Evolutionary conservation across 2,329 filamentous ascomycete species (phyloP), one percentile per base, ranked within the genome.

Genomic region (Graphilbum ipis-grandicollis): DNA sequence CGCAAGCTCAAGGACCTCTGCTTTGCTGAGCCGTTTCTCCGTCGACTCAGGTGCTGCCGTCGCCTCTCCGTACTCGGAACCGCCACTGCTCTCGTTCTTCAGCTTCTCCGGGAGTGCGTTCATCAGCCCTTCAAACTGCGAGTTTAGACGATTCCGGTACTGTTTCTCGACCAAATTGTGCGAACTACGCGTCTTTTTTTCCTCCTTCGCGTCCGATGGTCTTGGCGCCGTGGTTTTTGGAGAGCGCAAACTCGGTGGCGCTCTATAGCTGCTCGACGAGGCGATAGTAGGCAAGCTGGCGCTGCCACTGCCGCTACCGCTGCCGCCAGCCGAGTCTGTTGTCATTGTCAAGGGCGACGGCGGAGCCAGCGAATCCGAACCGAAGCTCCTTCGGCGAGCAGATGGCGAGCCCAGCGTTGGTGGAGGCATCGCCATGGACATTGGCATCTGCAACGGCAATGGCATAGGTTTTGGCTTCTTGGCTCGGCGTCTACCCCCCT

Each of bases 1-100:
- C 25, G 54, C 54, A 44, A 54, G 45, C 28, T 56, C 54, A 22
- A 57, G 39, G 5, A 57, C 53, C 37, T 57, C 53, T 9, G 48
- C 53, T 38, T 57, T 57, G 43, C 53, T 57, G 19, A 54, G 43
- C n/a, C 48, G 48, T 19, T 42, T 46, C n/a, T 53, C 50, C 2
- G 45, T 43, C 4, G 44, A 28, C 15, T 48, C 47, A 14, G 23
- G 18, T 15, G 19, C 36, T n/a, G 22, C 38, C 14, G 13, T 34
- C 25, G n/a, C 35, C 22, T 41, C 40, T 18, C 33, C 32, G 2
- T 33, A 30, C 1, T 35, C 37, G 4, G 19, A 19, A 3, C 12
- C 18, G 1, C n/a, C 19, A 10, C 19, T 29, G 4, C 32, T 33
- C 3, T 35, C 33, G 4, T 31, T 10, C 23, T 35, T 29, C 10